These are phyloP conservation scores for Cladosporium sp. DNA, from an alignment of 2,329 filamentous ascomycete species.

Conservation along the genomic window DNA sequence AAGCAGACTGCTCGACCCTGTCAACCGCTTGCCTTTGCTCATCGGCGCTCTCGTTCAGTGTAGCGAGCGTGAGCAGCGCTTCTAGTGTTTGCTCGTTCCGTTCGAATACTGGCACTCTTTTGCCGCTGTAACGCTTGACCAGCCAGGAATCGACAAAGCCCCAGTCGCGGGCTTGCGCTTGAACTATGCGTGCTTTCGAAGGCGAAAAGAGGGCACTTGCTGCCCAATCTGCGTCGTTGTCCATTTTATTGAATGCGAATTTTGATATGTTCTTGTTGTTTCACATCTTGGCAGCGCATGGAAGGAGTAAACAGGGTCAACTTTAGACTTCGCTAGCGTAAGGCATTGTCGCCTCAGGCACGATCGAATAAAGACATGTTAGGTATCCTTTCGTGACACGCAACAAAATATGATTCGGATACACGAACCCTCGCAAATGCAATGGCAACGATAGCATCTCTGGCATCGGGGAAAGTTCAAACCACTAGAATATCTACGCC, in stretches of 20 bases:
- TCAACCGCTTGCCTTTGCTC: conserved; percentile 61
- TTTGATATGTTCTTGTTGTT: not conserved
- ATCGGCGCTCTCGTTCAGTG: conserved; percentile 72
- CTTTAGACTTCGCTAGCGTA: not conserved
- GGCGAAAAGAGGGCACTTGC: conserved; percentile 53
- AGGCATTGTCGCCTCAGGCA: not conserved
- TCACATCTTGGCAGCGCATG: not conserved
- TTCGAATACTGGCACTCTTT: conserved; percentile 69
- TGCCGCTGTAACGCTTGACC: conserved; percentile 61
- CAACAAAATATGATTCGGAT: not conserved
- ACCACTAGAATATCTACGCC: not conserved
- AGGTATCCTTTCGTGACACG: not conserved
- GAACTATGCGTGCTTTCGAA: conserved; percentile 66
- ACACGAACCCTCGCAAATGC: not conserved
- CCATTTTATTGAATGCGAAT: conserved; percentile 15
- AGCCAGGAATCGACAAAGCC: conserved; percentile 83
- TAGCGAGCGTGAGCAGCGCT: conserved; percentile 67
- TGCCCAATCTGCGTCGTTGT: conserved; percentile 30
- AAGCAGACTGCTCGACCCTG: conserved; percentile 55
- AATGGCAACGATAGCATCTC: no score
- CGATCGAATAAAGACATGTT: no score
- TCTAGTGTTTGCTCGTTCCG: conserved; percentile 80
- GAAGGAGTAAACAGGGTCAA: not conserved
- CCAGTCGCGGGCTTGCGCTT: conserved; percentile 86
- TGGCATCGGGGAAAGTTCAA: not conserved